These are phyloP conservation scores for Fonsecaea multimorphosa DNA, from an alignment of 2,329 filamentous ascomycete genomes.

Conservation along the genomic window DNA sequence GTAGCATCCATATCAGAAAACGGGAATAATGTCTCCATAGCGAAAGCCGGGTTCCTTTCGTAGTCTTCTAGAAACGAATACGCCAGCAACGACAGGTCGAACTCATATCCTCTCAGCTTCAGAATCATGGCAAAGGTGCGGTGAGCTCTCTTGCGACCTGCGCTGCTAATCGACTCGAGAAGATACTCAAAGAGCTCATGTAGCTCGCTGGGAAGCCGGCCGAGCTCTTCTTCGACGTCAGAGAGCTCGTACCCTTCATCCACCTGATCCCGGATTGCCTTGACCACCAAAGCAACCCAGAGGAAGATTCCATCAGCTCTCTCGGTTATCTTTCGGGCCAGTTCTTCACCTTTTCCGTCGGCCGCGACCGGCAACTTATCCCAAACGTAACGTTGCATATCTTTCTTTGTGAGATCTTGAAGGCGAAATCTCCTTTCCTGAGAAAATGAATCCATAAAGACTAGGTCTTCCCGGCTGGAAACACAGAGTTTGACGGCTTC, in stretches of 20 bases:
- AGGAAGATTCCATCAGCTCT: constrained; percentile 1
- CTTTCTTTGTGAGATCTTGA: background rate
- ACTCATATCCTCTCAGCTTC: background rate
- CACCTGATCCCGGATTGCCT: background rate
- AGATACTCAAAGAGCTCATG: background rate
- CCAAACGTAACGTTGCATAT: background rate
- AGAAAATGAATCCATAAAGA: background rate
- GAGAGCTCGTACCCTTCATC: background rate
- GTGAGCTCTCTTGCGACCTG: background rate
- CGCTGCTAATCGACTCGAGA: background rate
- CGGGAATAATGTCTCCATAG: background rate
- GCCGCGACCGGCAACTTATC: background rate
- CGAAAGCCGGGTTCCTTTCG: background rate
- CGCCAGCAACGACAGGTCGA: background rate
- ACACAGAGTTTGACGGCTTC: background rate
- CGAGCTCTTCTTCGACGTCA: background rate
- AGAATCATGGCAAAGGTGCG: background rate
- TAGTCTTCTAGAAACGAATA: background rate
- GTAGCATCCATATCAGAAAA: background rate
- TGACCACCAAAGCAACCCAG: background rate
- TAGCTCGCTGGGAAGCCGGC: background rate
- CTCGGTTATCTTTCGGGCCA: background rate
- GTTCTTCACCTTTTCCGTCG: background rate
- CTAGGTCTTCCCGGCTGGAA: background rate
- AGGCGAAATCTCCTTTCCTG: background rate